Conservation (phyloP, 257 asterid species). For the Nicotiana tabacum region DNA sequence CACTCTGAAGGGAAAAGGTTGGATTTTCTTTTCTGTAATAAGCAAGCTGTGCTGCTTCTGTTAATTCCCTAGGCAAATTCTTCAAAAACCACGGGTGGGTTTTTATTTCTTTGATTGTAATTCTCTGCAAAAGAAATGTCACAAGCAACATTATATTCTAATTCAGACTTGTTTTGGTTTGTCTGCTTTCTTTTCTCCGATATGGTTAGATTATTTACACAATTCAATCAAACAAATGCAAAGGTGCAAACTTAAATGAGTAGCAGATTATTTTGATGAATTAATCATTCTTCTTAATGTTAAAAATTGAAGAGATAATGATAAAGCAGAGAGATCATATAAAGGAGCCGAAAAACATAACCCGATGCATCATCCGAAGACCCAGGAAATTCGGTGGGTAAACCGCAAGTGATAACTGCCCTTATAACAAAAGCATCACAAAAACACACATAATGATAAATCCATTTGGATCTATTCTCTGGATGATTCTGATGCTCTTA, state of each 20-base stretch:
- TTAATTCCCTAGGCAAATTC: conserved; percentile 68
- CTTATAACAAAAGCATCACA: background rate
- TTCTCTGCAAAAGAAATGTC: conserved; percentile 39
- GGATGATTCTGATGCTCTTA: background rate
- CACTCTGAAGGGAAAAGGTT: conserved; percentile 48
- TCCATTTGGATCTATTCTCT: background rate
- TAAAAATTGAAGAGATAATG: background rate
- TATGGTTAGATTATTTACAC: background rate
- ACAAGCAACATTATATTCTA: conserved; percentile 9
- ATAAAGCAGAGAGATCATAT: background rate
- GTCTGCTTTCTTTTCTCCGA: background rate
- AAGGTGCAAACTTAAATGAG: background rate
- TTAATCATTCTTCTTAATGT: background rate
- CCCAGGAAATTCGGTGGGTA: background rate
- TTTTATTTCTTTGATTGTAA: conserved; percentile 55
- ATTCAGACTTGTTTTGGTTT: conserved; percentile 14
- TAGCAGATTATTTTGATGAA: background rate
- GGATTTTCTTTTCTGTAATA: conserved; percentile 60
- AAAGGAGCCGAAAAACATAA: background rate
- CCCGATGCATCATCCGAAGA: background rate
- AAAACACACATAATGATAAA: background rate
- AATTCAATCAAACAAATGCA: background rate
- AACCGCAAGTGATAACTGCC: no score
- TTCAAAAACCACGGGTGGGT: conserved; percentile 75
- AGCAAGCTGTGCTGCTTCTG: conserved; percentile 55